phyloP scores from a whole-genome alignment of 2,329 filamentous ascomycete species.

The Gremmenia infestans region DNA sequence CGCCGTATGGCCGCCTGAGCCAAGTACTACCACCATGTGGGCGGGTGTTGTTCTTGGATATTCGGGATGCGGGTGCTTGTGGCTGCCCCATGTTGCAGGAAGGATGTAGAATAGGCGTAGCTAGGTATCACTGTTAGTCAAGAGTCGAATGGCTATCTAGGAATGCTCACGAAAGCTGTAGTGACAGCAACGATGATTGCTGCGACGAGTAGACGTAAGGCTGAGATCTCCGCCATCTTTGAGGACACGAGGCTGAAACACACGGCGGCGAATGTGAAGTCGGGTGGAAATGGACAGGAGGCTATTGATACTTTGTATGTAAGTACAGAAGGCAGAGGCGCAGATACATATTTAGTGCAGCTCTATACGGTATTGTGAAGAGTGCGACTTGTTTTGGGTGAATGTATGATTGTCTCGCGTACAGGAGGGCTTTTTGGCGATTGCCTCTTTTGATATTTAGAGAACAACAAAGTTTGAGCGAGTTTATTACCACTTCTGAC shows the following conservation, averaged over 20 bases:
- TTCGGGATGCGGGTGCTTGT: slow-evolving; percentile 4
- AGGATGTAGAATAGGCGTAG: slow-evolving; percentile 29
- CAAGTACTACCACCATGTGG: slow-evolving; percentile 76
- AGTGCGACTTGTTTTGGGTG: too few relatives aligned
- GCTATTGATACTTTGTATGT: neutral
- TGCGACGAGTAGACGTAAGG: slow-evolving; percentile 21
- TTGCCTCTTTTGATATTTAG: too few relatives aligned
- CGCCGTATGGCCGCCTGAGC: slow-evolving; percentile 88
- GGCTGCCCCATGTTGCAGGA: slow-evolving; percentile 12
- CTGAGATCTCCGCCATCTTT: slow-evolving; percentile 22
- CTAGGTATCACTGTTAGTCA: slow-evolving; percentile 4
- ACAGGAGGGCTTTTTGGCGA: too few relatives aligned
- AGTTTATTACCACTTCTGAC: too few relatives aligned
- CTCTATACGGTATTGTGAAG: too few relatives aligned
- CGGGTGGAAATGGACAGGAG: neutral
- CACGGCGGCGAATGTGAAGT: neutral
- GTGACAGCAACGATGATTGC: slow-evolving; percentile 19
- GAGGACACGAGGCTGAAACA: slow-evolving; percentile 19
- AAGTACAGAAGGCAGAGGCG: neutral
- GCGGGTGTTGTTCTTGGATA: slow-evolving; percentile 34
- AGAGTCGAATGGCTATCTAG: neutral
- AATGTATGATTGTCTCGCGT: too few relatives aligned
- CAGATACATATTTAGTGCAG: neutral
- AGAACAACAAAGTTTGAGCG: too few relatives aligned
- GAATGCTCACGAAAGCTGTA: slow-evolving; percentile 23